phyloP scores from a whole-genome alignment of 108 stramenopile genomes.

The Pseudonitzschia multistriata region DNA sequence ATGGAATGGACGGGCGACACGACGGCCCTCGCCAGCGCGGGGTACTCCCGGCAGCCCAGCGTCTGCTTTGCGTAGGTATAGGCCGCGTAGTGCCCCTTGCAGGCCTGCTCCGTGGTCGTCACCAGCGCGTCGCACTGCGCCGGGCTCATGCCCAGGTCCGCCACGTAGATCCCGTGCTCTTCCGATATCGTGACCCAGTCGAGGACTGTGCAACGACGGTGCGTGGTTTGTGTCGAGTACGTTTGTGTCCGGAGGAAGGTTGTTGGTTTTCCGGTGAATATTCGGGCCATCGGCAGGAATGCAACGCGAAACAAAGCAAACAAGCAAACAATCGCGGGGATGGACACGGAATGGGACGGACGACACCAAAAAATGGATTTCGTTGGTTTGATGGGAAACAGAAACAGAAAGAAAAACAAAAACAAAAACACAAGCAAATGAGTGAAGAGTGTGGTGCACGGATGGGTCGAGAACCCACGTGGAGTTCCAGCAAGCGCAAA shows the following conservation, averaged over 20 bases:
- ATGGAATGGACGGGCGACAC: slow-evolving; percentile 43
- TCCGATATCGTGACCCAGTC: slow-evolving; percentile 58
- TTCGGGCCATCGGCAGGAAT: background rate
- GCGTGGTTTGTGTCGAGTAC: background rate
- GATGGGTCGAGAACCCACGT: too few species aligned
- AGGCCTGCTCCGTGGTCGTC: slow-evolving; percentile 51
- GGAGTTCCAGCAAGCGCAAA: too few species aligned
- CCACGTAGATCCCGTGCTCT: slow-evolving; percentile 62
- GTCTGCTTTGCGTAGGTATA: slow-evolving; percentile 87
- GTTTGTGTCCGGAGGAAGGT: background rate
- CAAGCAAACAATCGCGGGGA: background rate
- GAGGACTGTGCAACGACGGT: slow-evolving; percentile 27
- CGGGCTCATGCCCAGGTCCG: slow-evolving; percentile 53
- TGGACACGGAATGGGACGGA: too few species aligned
- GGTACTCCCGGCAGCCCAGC: slow-evolving; percentile 72
- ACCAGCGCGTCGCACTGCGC: slow-evolving; percentile 58
- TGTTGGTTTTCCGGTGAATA: background rate
- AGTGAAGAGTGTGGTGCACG: too few species aligned
- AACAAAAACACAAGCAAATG: too few species aligned
- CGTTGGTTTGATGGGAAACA: background rate
- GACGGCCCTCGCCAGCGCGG: slow-evolving; percentile 43
- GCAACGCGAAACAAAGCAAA: background rate
- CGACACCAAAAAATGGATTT: background rate
- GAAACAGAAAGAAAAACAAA: too few species aligned
- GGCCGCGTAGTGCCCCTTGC: slow-evolving; percentile 56